Evolutionary conservation across 306 rosid genomes (phyloP), one percentile per base, ranked within the genome.

Genomic region (Delonix regia): DNA sequence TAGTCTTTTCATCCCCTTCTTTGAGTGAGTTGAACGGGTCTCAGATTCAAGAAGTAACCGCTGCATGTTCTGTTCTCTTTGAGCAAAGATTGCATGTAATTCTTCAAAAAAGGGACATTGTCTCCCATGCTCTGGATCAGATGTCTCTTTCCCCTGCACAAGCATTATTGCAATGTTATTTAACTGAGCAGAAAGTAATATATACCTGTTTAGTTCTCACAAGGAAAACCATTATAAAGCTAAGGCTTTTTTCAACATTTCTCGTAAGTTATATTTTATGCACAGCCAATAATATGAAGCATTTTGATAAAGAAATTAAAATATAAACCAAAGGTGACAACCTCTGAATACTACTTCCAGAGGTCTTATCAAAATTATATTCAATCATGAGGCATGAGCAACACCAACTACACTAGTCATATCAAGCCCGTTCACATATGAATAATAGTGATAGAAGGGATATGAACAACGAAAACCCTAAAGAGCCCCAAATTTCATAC

Each of bases 21-120:
- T 88, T 18, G 88, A 19, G 30, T 69, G 80, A 56, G 83, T 39
- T 65, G 91, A 77, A 71, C 92, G 91, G n/a, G 74, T 57, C 82
- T 87, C 96, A 10, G 97, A 85, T 86, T 91, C 91, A 18, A 86
- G 86, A 55, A 91, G 96, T 21, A 86, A 74, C 30, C 88, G 85
- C 60, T 85, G 95, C 97, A 90, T 88, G 79, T 77, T 87, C 61
- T 78, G 92, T 24, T 82, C 93, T 81, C 98, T 91, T 80, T 88
- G 87, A 24, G 90, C 55, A 83, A 91, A 94, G 47, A 94, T 83
- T 9, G 91, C 95, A 71, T 83, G 92, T 81, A 91, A 82, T 82
- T 94, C 97, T n/a, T 91, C 97, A 80, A 91, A 94, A 68, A 90
- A 94, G 5, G 95, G 97, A 49, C 97, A 94, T 38, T 87, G 89